Base-by-base conservation (phyloP, 139 green algal species). In the Chlamydomonas applanata region DNA sequence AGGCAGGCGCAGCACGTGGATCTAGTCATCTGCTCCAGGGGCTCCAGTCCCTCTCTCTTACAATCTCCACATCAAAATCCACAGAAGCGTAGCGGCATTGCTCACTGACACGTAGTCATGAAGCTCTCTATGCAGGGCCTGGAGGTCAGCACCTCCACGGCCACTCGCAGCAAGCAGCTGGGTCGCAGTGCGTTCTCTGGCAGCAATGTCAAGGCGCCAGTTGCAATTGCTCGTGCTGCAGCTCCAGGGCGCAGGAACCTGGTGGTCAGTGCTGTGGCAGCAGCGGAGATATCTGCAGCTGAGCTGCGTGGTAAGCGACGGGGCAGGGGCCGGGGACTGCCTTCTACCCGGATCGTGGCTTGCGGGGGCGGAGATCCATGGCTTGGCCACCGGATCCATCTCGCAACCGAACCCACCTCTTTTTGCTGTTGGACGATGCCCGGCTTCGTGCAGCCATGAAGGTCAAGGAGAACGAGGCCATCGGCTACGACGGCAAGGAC, bases 261-360 rank as follows among this genome's bases (percentile, higher is more conserved):
- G 1, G 62, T 70, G 7, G 74, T 72, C 68, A 62, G 60, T 33
- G 69, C 69, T 19, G 66, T 63, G 27, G 69, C 68, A 24, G 68
- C 49, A 32, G 22, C 69, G 19, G 78, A 79, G 46, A 54, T 83
- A 30, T 79, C 78, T 17, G 32, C 72, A 4, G 72, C 78, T 25
- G 72, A 79, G 72, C 67, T 79, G 32, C 78, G 77, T 1, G 77
- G 77, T 83, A 24, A 70, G 64, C 0, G 0, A n/a, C 30, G 19
- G 27, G 1, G 0, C 16, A 49, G 7, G 56, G 1, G 22, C 19
- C 1, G 9, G n/a, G 36, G 60, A 17, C 36, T 33, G 40, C 13
- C 16, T 60, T 24, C 17, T 54, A 71, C 66, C 60, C 36, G 45
- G 13, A n/a, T 27, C 40, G n/a, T 5, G 32, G 7, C 36, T 76